Percentiles rank a stretch among this genome's conserved stretches.
Evolutionary conservation across 2,329 filamentous ascomycete species (phyloP).

Genomic region (Penicillium sp.): DNA sequence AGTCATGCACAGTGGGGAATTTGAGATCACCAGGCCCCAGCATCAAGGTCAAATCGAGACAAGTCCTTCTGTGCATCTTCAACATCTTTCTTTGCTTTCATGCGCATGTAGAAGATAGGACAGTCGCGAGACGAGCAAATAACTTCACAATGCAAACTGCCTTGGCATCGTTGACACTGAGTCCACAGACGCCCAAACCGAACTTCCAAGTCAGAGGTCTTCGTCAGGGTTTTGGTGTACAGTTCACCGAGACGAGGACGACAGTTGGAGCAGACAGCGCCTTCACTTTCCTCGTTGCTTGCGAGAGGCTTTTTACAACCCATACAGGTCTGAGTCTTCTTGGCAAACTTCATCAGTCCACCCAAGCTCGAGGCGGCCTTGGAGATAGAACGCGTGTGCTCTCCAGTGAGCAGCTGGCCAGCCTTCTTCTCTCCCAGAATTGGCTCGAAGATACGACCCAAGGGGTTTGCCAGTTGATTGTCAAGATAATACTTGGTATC

Average conservation of each 20-base stretch:
- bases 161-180: slow-evolving; percentile 96
- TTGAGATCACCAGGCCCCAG: slow-evolving; percentile 62
- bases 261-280: slow-evolving; percentile 87
- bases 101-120: slow-evolving; percentile 99
- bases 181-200: slow-evolving; percentile 94
- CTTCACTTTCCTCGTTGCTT: slow-evolving; percentile 73
- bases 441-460: slow-evolving; percentile 94
- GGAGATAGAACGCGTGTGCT: slow-evolving; percentile 91
- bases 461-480: slow-evolving; percentile 93
- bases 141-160: slow-evolving; percentile 96
- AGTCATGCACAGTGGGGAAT: slow-evolving; percentile 2
- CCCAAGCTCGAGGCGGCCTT: slow-evolving; percentile 89
- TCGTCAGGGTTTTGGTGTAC: slow-evolving; percentile 86
- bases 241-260: slow-evolving; percentile 83
- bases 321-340: slow-evolving; percentile 98
- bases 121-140: slow-evolving; percentile 97
- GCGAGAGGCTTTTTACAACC: slow-evolving; percentile 96
- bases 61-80: slow-evolving; percentile 93
- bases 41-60: slow-evolving; percentile 83
- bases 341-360: slow-evolving; percentile 96
- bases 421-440: slow-evolving; percentile 94
- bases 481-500: slow-evolving; percentile 99
- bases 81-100: slow-evolving; percentile 99
- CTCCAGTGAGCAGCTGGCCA: slow-evolving; percentile 80
- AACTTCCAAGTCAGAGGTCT: slow-evolving; percentile 89